Conservation (phyloP, 139 green algal genomes). For the Tetraselmis chui region DNA sequence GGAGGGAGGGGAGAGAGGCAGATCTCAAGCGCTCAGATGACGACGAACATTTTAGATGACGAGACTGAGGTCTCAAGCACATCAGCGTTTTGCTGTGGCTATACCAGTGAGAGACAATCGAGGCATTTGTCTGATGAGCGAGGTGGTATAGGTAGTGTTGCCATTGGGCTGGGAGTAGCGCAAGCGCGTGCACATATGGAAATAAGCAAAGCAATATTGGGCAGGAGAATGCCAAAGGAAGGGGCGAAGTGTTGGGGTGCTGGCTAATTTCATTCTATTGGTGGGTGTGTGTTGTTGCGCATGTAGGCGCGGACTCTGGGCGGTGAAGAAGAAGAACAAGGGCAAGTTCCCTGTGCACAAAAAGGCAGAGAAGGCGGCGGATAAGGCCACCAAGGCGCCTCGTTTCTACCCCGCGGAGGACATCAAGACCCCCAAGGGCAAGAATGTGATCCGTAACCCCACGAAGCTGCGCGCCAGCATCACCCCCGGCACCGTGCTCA, state of each 20-base stretch:
- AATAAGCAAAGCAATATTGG: no score
- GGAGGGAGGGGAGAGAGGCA: no score
- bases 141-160: no score
- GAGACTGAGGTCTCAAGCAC: background rate
- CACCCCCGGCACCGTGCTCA: constrained; percentile 93
- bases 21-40: background rate
- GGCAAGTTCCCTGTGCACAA: constrained; percentile 84
- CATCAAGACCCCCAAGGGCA: constrained; percentile 64
- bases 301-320: constrained; percentile 66
- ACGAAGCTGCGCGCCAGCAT: constrained; percentile 89
- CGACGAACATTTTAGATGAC: background rate
- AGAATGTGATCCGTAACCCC: constrained; percentile 52
- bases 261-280: no score
- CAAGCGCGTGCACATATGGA: no score
- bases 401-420: constrained; percentile 94
- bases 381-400: constrained; percentile 44
- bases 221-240: no score
- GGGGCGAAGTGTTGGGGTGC: no score
- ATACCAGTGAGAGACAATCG: background rate
- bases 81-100: background rate
- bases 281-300: no score
- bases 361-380: constrained; percentile 48
- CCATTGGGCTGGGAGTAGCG: no score
- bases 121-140: background rate
- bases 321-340: constrained; percentile 93